These are phyloP conservation scores for Aspergillus fructus DNA, from an alignment of 2,329 filamentous ascomycete genomes.

Conservation along the genomic window DNA sequence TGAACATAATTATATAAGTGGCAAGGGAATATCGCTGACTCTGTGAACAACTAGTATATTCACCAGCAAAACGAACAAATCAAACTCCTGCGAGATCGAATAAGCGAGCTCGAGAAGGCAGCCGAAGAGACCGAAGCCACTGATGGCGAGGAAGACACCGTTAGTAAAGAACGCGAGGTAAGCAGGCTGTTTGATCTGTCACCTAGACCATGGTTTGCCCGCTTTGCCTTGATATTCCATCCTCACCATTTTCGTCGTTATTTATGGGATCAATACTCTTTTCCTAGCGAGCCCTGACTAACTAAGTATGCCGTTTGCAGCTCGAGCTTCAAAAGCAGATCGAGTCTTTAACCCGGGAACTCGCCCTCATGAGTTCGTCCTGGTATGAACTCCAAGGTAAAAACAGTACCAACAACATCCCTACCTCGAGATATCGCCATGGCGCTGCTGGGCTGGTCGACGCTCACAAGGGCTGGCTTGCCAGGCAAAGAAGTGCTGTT, in stretches of 20 bases:
- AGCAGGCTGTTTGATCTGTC: conserved; percentile 11
- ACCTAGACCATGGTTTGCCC: background rate
- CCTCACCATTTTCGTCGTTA: background rate
- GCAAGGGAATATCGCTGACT: conserved; percentile 14
- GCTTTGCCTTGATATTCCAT: background rate
- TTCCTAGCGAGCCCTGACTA: conserved; percentile 2
- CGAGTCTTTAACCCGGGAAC: conserved; percentile 43
- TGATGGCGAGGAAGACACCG: conserved; percentile 34
- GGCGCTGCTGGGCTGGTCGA: conserved; percentile 35
- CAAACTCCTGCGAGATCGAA: conserved; percentile 42
- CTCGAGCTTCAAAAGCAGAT: conserved; percentile 42
- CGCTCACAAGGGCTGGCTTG: conserved; percentile 45
- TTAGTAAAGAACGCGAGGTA: conserved; percentile 43
- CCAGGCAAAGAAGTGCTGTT: conserved; percentile 44
- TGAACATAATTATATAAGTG: background rate
- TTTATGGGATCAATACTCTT: background rate
- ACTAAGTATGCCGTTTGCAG: conserved; percentile 24
- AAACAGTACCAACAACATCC: conserved; percentile 45
- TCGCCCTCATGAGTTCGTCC: conserved; percentile 46
- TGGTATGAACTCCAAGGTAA: conserved; percentile 50
- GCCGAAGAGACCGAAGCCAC: conserved; percentile 32
- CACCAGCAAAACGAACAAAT: conserved; percentile 44
- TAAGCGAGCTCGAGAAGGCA: conserved; percentile 41
- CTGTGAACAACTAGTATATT: conserved; percentile 35
- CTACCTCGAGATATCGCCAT: conserved; percentile 41